phyloP scores from a whole-genome alignment of 2,329 filamentous ascomycete genomes.

The Zymoseptoria ardabiliae region DNA sequence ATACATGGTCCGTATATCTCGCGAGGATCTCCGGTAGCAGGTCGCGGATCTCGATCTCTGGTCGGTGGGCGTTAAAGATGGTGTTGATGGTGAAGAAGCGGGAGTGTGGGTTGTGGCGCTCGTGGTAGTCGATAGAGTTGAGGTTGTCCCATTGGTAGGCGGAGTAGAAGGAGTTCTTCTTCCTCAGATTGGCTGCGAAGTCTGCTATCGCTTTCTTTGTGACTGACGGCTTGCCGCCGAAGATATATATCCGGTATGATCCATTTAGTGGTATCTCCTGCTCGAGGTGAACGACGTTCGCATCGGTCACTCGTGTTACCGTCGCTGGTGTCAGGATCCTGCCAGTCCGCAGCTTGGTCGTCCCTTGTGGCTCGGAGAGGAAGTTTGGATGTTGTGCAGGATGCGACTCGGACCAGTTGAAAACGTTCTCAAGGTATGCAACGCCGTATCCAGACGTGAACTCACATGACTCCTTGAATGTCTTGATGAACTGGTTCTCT shows the following conservation, averaged over 20 bases:
- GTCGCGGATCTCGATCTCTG: constrained; percentile 63
- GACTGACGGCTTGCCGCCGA: constrained; percentile 60
- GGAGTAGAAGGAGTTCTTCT: constrained; percentile 64
- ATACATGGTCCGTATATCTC: constrained; percentile 74
- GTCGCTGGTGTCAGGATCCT: constrained; percentile 69
- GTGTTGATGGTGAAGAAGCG: constrained; percentile 73
- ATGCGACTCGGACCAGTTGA: constrained; percentile 77
- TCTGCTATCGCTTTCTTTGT: constrained; percentile 60
- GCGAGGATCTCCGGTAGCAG: constrained; percentile 64
- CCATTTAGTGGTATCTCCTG: constrained; percentile 86
- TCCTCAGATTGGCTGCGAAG: constrained; percentile 57
- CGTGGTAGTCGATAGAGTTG: constrained; percentile 61
- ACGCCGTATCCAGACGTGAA: constrained; percentile 92
- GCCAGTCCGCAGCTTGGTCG: constrained; percentile 62
- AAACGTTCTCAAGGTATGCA: constrained; percentile 68
- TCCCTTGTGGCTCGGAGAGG: constrained; percentile 46
- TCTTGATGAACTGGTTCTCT: constrained; percentile 77
- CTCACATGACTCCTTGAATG: constrained; percentile 84
- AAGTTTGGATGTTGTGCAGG: constrained; percentile 63
- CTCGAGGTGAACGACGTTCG: constrained; percentile 83
- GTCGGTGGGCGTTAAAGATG: constrained; percentile 61
- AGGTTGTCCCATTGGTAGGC: constrained; percentile 57
- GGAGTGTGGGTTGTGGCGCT: constrained; percentile 78
- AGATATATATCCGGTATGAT: constrained; percentile 78
- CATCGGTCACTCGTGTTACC: constrained; percentile 79